These are phyloP conservation scores for Lolium multiflorum DNA, from an alignment of 176 grass and related monocot species.

Conservation along the genomic window DNA sequence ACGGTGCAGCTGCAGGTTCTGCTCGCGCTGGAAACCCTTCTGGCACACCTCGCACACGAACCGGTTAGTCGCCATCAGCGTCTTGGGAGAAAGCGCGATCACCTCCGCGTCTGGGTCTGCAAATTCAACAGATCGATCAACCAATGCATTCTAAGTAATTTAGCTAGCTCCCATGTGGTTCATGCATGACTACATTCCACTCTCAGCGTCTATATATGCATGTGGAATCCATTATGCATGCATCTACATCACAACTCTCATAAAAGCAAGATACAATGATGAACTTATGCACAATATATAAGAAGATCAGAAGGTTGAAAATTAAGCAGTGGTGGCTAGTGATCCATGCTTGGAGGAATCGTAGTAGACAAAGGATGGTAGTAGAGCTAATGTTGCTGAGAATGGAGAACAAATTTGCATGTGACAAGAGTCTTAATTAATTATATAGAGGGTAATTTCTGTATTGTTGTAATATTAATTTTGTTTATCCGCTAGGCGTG, in stretches of 20 bases:
- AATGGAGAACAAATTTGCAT: slow-evolving; percentile 17
- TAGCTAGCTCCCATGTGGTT: not conserved
- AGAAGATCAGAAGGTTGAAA: slow-evolving; percentile 12
- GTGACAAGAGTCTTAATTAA: slow-evolving; percentile 11
- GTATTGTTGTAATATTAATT: slow-evolving; percentile 17
- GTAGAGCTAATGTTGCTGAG: not conserved
- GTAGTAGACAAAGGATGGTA: not conserved
- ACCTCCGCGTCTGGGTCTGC: slow-evolving; percentile 96
- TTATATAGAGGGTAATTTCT: slow-evolving; percentile 35
- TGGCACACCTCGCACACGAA: slow-evolving; percentile 99
- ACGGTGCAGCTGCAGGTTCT: slow-evolving; percentile 98
- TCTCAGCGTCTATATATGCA: no score
- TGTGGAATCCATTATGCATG: not conserved
- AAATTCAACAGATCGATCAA: not conserved
- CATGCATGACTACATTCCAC: not conserved
- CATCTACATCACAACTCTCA: no score
- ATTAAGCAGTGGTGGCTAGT: not conserved
- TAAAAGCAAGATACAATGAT: not conserved
- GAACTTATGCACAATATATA: slow-evolving; percentile 2
- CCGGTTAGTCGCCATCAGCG: slow-evolving; percentile 91
- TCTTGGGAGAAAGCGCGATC: slow-evolving; percentile 94
- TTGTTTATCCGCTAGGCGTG: slow-evolving; percentile 43
- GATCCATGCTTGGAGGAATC: not conserved
- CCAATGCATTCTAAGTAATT: not conserved
- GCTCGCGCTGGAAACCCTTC: slow-evolving; percentile 97